Base-by-base conservation (phyloP, 1,284 basidiomycete species). In the Melampsora abietis-canadensis region DNA sequence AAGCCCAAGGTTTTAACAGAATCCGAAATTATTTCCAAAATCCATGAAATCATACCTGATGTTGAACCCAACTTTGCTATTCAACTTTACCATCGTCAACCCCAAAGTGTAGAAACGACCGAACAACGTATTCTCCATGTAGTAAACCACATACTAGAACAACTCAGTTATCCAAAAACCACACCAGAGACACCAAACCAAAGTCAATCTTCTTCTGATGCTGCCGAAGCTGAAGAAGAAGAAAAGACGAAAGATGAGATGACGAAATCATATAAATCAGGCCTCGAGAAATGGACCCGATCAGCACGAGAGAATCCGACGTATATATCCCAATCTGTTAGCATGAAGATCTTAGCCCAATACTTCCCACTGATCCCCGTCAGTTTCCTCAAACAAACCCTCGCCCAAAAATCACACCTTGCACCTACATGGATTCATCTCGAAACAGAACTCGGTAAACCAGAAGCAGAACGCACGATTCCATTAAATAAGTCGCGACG, bases 101-200 rank as follows among this genome's bases (percentile, higher is more conserved):
- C 24, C 6, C 4, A 8, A 2, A 54, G 12, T 27, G n/a, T 54
- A 4, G 24, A n/a, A 21, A 21, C 4, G 2, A 27, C 51, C 19
- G n/a, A 54, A 54, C n/a, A 54, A 21, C 51, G 51, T 54, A 54
- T 54, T 7, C 51, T 21, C 7, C 51, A 54, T 54, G 51, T 54
- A 21, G 24, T 54, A 8, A 54, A 54, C 21, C 51, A 54, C 21
- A n/a, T 54, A 5, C 19, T 54, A 5, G 51, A 54, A 27, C 24
- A 15, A 7, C 17, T 19, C 2, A 54, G 51, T 27, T 54, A 54
- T 54, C 51, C 51, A 54, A 54, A 27, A 40, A 12, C 6, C 12
- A 40, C 37, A 40, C 10, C 37, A 5, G 37, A 40, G 37, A 40
- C 37, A 8, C 6, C 2, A 2, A 40, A 40, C 12, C 37, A 40